Evolutionary conservation across 2,329 filamentous ascomycete genomes (phyloP).

Genomic region (Colletotrichum salicis): DNA sequence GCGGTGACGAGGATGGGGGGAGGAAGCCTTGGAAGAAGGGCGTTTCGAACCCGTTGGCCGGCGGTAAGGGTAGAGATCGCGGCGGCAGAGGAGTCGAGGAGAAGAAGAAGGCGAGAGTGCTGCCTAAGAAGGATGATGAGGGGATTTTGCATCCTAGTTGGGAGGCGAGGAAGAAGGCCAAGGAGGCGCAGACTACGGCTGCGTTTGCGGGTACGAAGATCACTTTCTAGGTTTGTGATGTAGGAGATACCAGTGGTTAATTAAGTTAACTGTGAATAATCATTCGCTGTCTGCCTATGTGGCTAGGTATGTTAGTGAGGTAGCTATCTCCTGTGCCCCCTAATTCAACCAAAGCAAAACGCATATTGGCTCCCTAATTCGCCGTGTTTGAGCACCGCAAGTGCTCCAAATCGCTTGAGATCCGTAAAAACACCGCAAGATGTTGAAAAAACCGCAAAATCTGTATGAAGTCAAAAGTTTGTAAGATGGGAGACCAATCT

Average conservation of each 20-base stretch:
- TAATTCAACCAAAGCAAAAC: background rate
- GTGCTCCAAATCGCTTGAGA: background rate
- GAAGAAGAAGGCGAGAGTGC: conserved; percentile 41
- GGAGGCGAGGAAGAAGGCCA: conserved; percentile 71
- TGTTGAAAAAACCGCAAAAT: background rate
- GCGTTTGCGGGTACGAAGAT: conserved; percentile 68
- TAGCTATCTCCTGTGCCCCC: background rate
- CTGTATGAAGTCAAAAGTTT: background rate
- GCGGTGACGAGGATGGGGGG: conserved; percentile 46
- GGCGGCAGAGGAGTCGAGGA: conserved; percentile 30
- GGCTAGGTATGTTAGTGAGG: background rate
- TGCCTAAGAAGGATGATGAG: conserved; percentile 58
- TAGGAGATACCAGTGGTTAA: background rate
- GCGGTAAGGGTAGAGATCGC: conserved; percentile 30
- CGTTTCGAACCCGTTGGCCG: conserved; percentile 49
- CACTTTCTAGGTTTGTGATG: conserved; percentile 24
- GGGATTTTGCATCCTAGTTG: conserved; percentile 72
- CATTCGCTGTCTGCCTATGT: conserved; percentile 7
- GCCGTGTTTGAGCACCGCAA: no score
- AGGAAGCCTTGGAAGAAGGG: conserved; percentile 66
- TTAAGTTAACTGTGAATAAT: background rate
- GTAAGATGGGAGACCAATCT: background rate
- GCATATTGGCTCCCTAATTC: background rate
- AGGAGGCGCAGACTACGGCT: conserved; percentile 64
- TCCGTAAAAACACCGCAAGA: background rate